Evolutionary conservation across 2,329 filamentous ascomycete species (phyloP).

Genomic region (Chaetomium globosum): DNA sequence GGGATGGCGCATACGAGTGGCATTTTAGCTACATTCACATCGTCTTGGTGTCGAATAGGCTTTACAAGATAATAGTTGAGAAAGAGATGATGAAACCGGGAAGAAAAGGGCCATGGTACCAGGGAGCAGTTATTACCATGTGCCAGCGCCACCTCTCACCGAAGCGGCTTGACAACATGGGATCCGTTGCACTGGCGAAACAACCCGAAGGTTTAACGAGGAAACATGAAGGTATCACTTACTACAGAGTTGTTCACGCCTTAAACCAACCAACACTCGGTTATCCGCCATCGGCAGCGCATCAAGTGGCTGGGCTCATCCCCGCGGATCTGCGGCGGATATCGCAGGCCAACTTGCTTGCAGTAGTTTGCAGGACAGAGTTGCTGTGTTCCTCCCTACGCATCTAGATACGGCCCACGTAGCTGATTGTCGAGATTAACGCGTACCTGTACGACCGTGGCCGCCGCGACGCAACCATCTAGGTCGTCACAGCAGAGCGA

Average conservation of each 20-base stretch:
- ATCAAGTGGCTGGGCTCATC: not conserved
- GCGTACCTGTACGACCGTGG: conserved; percentile 16
- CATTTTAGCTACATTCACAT: not conserved
- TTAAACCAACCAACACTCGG: not conserved
- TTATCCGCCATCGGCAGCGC: not conserved
- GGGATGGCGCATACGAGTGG: conserved; percentile 21
- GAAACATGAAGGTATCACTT: conserved; percentile 5
- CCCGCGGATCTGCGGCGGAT: not conserved
- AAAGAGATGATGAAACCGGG: not conserved
- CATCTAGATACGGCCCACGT: conserved; percentile 12
- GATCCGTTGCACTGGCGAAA: not conserved
- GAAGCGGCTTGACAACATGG: not conserved
- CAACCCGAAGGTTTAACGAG: conserved; percentile 1
- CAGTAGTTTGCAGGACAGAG: conserved; percentile 12
- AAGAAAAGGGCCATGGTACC: not conserved
- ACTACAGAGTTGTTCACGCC: not conserved
- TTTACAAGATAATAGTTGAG: not conserved
- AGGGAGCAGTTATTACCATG: not conserved
- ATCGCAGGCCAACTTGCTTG: not conserved
- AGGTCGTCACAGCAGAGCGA: not conserved
- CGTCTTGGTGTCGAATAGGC: not conserved
- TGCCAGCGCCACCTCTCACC: conserved; percentile 1
- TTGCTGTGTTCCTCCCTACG: not conserved
- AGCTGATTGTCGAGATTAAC: conserved; percentile 1
- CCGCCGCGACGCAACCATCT: not conserved